A percentile compares a stretch with the other conserved stretches of the same genome.
Conservation (phyloP, 768 basidiomycete genomes). For the Boletellus ananas region DNA sequence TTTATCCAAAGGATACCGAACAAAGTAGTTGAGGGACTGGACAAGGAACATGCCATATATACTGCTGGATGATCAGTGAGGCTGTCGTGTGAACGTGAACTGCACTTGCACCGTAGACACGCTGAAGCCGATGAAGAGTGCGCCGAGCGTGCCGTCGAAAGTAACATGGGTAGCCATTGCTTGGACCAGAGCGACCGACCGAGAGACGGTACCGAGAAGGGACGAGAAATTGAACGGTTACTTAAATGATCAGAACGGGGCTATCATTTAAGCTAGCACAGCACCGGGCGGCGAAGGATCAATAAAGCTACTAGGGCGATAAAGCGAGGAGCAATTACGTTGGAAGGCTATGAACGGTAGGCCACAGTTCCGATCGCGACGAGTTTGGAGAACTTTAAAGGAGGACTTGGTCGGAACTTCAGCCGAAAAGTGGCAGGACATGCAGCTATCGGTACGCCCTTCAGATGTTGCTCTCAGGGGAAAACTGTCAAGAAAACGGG, state of each 20-base stretch:
- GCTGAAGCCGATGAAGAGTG: slow-evolving; percentile 56
- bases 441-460: slow-evolving; percentile 1
- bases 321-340: not conserved
- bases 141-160: slow-evolving; percentile 54
- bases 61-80: slow-evolving; percentile 31
- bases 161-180: slow-evolving; percentile 16
- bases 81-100: not conserved
- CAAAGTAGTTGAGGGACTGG: slow-evolving; percentile 54
- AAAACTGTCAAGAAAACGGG: slow-evolving; percentile 2
- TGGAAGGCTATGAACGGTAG: not conserved
- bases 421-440: not conserved
- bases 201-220: not conserved
- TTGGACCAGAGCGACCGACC: not conserved
- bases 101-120: slow-evolving; percentile 37
- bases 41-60: slow-evolving; percentile 51
- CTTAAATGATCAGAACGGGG: not conserved
- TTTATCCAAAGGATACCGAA: slow-evolving; percentile 52
- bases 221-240: not conserved
- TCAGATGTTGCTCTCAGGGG: not conserved
- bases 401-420: slow-evolving; percentile 3
- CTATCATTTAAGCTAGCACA: slow-evolving; percentile 10
- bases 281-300: not conserved
- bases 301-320: slow-evolving; percentile 2
- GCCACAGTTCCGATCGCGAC: not conserved
- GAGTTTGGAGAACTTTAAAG: not conserved